Percentiles rank a stretch among this genome's conserved stretches.
These are phyloP conservation scores for Pseudozyma hubeiensis DNA, from an alignment of 1,284 basidiomycete genomes.

Conservation along the genomic window DNA sequence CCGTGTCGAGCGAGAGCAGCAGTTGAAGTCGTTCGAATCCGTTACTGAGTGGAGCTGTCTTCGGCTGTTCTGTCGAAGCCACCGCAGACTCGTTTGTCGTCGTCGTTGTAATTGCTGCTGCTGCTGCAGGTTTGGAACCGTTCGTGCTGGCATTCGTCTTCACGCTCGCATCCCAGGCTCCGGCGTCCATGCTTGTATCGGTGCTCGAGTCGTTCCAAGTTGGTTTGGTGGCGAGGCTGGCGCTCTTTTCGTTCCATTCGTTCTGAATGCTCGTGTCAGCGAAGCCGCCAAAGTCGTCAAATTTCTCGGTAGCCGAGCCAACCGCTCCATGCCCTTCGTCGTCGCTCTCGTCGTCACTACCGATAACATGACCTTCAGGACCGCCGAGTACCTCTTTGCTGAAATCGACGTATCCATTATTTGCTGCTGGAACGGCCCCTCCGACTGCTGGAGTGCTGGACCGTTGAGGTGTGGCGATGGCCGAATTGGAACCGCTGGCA, in stretches of 20 bases:
- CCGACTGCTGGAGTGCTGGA: constrained; percentile 9
- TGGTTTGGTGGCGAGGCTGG: constrained; percentile 9
- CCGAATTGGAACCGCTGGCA: constrained; percentile 11
- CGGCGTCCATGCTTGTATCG: constrained; percentile 8
- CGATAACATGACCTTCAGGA: constrained; percentile 33
- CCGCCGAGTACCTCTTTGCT: constrained; percentile 46
- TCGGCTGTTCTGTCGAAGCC: background rate
- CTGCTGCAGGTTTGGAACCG: background rate
- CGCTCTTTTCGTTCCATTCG: constrained; percentile 43
- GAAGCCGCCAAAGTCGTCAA: constrained; percentile 5
- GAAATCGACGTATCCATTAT: constrained; percentile 58
- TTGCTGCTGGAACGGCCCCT: constrained; percentile 6
- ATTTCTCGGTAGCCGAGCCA: constrained; percentile 8
- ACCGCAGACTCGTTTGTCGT: background rate
- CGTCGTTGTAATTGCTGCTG: constrained; percentile 1
- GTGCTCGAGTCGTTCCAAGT: constrained; percentile 8
- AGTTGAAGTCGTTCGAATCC: constrained; percentile 69
- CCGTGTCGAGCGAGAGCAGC: constrained; percentile 88
- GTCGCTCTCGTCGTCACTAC: constrained; percentile 42
- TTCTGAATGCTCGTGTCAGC: constrained; percentile 7
- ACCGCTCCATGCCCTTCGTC: constrained; percentile 12
- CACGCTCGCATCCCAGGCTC: constrained; percentile 1
- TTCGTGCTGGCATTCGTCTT: background rate
- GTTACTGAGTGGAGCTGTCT: constrained; percentile 1
- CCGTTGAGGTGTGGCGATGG: constrained; percentile 15